These are phyloP conservation scores for Citropsis articulata DNA, from an alignment of 345 rosid species.

Conservation along the genomic window DNA sequence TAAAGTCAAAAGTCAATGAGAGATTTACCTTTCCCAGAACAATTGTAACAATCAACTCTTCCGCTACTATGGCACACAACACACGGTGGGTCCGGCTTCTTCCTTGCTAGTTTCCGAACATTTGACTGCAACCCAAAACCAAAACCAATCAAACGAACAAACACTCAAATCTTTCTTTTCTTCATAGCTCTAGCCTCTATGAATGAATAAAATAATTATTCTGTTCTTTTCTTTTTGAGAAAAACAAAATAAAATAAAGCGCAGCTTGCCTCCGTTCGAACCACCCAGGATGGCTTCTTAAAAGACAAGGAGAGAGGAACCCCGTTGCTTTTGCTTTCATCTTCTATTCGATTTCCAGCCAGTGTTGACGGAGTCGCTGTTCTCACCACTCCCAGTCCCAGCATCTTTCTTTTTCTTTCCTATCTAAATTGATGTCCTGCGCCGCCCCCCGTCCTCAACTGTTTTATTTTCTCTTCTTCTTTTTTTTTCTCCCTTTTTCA, in stretches of 20 bases:
- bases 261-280: constrained; percentile 61
- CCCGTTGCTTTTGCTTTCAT: constrained; percentile 22
- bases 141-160: background rate
- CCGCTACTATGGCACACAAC: constrained; percentile 68
- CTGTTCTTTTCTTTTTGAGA: background rate
- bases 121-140: constrained; percentile 45
- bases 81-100: constrained; percentile 59
- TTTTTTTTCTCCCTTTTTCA: no score
- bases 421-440: background rate
- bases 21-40: constrained; percentile 60
- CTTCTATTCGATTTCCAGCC: constrained; percentile 14
- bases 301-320: constrained; percentile 32
- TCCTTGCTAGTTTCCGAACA: constrained; percentile 32
- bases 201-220: no score
- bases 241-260: background rate
- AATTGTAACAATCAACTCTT: constrained; percentile 56
- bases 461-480: background rate
- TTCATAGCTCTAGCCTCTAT: no score
- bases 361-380: constrained; percentile 11
- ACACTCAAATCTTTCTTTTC: background rate
- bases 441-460: no score
- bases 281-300: constrained; percentile 62
- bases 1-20: background rate
- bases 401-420: background rate
- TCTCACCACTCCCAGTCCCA: constrained; percentile 15